Evolutionary conservation across 345 rosid genomes (phyloP).

Genomic region (Pistacia vera): DNA sequence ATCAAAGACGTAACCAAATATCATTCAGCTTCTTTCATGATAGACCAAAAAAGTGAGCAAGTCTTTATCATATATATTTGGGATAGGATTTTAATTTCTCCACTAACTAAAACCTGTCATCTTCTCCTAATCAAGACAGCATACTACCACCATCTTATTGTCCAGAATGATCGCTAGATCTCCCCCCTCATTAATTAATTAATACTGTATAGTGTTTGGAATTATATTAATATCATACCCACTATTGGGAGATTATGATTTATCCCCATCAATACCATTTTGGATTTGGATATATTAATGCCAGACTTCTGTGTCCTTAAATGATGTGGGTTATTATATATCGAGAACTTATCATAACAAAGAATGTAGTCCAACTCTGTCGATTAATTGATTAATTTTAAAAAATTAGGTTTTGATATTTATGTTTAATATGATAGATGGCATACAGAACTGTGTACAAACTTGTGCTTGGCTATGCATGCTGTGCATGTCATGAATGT

Average conservation of each 20-base stretch:
- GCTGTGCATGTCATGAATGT: neutral
- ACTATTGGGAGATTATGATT: too few species aligned
- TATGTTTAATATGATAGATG: neutral
- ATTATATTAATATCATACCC: too few species aligned
- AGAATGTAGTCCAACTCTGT: neutral
- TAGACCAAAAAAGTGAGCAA: neutral
- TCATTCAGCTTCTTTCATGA: neutral
- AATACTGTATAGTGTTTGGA: neutral
- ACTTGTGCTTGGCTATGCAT: too few species aligned
- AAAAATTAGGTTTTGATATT: neutral
- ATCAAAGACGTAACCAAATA: too few species aligned
- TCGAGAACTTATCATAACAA: too few species aligned
- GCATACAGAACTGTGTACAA: neutral
- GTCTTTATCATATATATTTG: neutral
- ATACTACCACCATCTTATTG: neutral
- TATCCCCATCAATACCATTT: too few species aligned
- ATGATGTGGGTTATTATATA: too few species aligned
- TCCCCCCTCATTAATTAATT: too few species aligned
- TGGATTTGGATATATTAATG: too few species aligned
- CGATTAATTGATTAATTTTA: too few species aligned
- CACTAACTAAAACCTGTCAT: conserved; percentile 8
- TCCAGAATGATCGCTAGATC: too few species aligned
- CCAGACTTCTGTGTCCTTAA: too few species aligned
- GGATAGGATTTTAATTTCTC: conserved; percentile 18
- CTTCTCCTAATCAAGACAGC: conserved; percentile 2